Percentiles rank a stretch among this genome's conserved stretches.
Conservation (phyloP, 345 rosid species). For the Gossypium sturtianum region DNA sequence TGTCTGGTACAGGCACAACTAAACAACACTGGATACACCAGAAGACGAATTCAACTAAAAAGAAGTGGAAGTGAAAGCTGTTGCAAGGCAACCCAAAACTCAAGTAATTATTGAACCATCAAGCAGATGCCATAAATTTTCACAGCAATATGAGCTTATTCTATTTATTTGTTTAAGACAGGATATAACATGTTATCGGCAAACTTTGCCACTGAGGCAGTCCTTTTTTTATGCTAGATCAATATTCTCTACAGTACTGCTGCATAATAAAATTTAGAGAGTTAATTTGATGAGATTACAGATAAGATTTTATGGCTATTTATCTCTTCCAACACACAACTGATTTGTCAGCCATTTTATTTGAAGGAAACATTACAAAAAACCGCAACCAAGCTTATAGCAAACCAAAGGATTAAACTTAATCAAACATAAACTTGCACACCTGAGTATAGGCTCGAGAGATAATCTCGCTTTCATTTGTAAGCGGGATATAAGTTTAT, state of each 20-base stretch:
- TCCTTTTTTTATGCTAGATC: background rate
- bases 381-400: background rate
- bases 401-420: background rate
- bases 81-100: background rate
- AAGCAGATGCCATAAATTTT: background rate
- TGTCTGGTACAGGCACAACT: background rate
- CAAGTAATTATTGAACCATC: background rate
- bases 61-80: background rate
- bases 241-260: background rate
- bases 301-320: background rate
- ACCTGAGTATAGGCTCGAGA: conserved; percentile 87
- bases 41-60: background rate
- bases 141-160: background rate
- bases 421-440: conserved; percentile 13
- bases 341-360: background rate
- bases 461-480: conserved; percentile 83
- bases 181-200: background rate
- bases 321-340: background rate
- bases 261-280: background rate
- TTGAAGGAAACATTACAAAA: background rate
- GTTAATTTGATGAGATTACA: background rate
- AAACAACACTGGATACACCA: background rate
- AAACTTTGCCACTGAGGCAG: background rate
- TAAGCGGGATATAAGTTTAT: conserved; percentile 58
- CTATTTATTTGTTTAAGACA: background rate